A percentile compares a stretch with the other conserved stretches of the same genome.
These are phyloP conservation scores for Cephaloascus albidus DNA, from an alignment of 805 yeast species.

Conservation along the genomic window DNA sequence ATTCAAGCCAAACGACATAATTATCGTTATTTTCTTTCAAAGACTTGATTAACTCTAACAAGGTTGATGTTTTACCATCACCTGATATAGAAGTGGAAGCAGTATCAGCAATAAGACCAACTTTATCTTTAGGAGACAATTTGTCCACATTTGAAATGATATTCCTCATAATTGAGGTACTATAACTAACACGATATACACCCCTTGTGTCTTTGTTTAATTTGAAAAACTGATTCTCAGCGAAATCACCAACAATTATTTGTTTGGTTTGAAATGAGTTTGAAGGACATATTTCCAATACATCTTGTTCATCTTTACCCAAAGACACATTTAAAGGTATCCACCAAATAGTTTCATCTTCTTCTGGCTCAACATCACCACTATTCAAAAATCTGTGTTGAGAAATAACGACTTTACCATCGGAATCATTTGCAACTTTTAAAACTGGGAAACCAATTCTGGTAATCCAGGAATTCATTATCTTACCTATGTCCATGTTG, in stretches of 20 bases:
- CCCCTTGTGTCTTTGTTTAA: constrained; percentile 42
- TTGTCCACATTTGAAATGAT: constrained; percentile 27
- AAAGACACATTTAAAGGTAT: constrained; percentile 34
- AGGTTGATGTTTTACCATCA: constrained; percentile 26
- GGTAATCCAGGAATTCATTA: constrained; percentile 67
- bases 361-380: constrained; percentile 52
- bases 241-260: constrained; percentile 12
- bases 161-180: constrained; percentile 26
- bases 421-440: constrained; percentile 30
- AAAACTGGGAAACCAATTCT: constrained; percentile 69
- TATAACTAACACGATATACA: constrained; percentile 45
- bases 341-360: constrained; percentile 53
- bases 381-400: constrained; percentile 58
- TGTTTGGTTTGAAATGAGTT: constrained; percentile 17
- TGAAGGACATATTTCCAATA: background rate
- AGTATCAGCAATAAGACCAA: constrained; percentile 46
- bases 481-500: constrained; percentile 45
- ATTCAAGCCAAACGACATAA: constrained; percentile 47
- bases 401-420: constrained; percentile 24
- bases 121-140: constrained; percentile 37
- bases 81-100: constrained; percentile 41
- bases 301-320: constrained; percentile 7
- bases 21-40: constrained; percentile 22
- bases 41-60: constrained; percentile 30
- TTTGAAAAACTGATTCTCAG: constrained; percentile 24